Percentiles rank a stretch among this genome's conserved stretches.
Conservation (phyloP, 495 filamentous ascomycete genomes). For the Lophiostoma macrostomum region DNA sequence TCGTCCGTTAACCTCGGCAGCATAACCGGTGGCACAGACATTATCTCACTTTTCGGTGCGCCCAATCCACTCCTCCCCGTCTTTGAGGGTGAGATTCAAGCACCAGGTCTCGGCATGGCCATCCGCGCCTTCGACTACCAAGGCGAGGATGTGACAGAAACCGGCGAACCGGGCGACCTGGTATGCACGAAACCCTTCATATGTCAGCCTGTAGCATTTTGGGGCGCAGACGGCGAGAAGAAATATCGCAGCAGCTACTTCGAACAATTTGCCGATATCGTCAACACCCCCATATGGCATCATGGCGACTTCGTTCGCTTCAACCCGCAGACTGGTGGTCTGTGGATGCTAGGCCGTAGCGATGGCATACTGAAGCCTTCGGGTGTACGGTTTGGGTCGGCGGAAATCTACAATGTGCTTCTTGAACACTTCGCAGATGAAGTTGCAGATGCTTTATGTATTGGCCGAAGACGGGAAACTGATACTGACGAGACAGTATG, state of each 20-base stretch:
- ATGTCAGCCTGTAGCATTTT: slow-evolving; percentile 86
- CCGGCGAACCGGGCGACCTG: slow-evolving; percentile 79
- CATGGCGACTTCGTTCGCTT: slow-evolving; percentile 91
- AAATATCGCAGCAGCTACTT: slow-evolving; percentile 86
- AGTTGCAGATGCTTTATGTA: slow-evolving; percentile 79
- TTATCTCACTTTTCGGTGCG: slow-evolving; percentile 88
- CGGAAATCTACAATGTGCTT: slow-evolving; percentile 91
- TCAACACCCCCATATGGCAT: slow-evolving; percentile 63
- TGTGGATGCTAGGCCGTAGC: slow-evolving; percentile 77
- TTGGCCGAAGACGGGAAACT: slow-evolving; percentile 68
- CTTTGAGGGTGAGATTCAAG: slow-evolving; percentile 84
- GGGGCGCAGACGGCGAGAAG: slow-evolving; percentile 64
- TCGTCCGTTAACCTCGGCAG: slow-evolving; percentile 72
- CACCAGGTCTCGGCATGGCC: slow-evolving; percentile 85
- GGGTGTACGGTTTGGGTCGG: slow-evolving; percentile 73
- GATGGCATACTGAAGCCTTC: slow-evolving; percentile 78
- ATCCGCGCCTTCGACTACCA: slow-evolving; percentile 71
- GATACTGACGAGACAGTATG: slow-evolving; percentile 84
- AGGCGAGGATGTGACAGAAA: slow-evolving; percentile 49
- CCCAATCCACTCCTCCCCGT: slow-evolving; percentile 85
- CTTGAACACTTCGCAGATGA: slow-evolving; percentile 72
- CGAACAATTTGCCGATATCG: slow-evolving; percentile 60
- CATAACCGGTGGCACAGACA: slow-evolving; percentile 89
- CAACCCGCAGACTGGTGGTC: slow-evolving; percentile 67
- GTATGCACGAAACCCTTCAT: slow-evolving; percentile 87